These are phyloP conservation scores for Larix kaempferi DNA, from an alignment of 75 land plant genomes.

Conservation along the genomic window DNA sequence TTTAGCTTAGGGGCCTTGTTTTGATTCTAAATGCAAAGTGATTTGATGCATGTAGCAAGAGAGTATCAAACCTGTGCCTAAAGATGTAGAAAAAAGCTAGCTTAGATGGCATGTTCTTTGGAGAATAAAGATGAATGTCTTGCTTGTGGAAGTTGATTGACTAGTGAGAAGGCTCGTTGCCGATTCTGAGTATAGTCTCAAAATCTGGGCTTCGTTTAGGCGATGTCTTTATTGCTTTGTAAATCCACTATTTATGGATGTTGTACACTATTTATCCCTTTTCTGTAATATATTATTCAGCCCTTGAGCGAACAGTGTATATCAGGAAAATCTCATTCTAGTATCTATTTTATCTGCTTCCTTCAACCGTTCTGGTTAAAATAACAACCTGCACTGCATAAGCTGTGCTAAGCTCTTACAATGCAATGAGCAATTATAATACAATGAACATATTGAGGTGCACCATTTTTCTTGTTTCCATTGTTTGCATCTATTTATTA, in stretches of 20 bases:
- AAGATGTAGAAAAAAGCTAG: slow-evolving; percentile 55
- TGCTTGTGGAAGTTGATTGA: slow-evolving; percentile 75
- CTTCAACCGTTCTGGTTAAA: background rate
- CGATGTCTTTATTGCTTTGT: background rate
- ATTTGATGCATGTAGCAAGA: slow-evolving; percentile 28
- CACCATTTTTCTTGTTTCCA: background rate
- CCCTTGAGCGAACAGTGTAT: background rate
- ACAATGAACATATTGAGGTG: too few relatives aligned
- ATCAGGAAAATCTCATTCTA: background rate
- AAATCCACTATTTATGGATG: background rate
- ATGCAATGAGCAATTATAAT: background rate
- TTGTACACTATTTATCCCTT: background rate
- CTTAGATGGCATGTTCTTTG: slow-evolving; percentile 79
- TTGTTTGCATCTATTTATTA: background rate
- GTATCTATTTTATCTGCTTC: background rate
- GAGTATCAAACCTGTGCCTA: slow-evolving; percentile 11
- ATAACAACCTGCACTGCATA: background rate
- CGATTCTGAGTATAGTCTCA: background rate
- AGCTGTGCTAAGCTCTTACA: background rate
- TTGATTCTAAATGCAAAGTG: background rate
- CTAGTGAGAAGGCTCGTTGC: background rate
- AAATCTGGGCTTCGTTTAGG: background rate
- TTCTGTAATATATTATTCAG: background rate
- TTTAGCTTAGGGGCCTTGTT: background rate
- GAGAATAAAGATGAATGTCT: slow-evolving; percentile 84